phyloP scores from a whole-genome alignment of 768 basidiomycete genomes.

The Multifurca ochricompacta region DNA sequence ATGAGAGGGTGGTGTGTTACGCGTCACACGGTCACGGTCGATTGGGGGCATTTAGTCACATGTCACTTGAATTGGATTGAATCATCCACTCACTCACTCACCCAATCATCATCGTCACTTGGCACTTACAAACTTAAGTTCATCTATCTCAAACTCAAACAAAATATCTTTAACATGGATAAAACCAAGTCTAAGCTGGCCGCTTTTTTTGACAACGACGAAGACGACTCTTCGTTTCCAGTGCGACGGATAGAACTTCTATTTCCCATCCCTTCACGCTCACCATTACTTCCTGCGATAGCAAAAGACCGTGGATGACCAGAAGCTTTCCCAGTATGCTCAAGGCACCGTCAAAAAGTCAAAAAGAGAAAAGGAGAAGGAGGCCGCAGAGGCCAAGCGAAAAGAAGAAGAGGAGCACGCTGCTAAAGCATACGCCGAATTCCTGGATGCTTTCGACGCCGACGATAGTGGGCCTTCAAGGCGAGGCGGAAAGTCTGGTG shows the following conservation, averaged over 20 bases:
- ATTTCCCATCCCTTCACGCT: constrained; percentile 42
- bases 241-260: constrained; percentile 81
- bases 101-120: too few relatives aligned
- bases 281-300: constrained; percentile 48
- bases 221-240: constrained; percentile 81
- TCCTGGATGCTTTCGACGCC: constrained; percentile 76
- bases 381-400: constrained; percentile 85
- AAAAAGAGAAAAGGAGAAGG: constrained; percentile 84
- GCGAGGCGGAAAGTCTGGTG: constrained; percentile 38
- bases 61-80: too few relatives aligned
- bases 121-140: too few relatives aligned
- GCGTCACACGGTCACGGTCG: too few relatives aligned
- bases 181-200: constrained; percentile 61
- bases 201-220: constrained; percentile 79
- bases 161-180: constrained; percentile 52
- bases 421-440: constrained; percentile 75
- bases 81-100: too few relatives aligned
- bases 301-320: constrained; percentile 81
- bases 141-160: too few relatives aligned
- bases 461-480: constrained; percentile 40
- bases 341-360: constrained; percentile 87
- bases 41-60: too few relatives aligned
- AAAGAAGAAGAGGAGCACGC: constrained; percentile 76
- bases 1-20: too few relatives aligned
- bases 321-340: constrained; percentile 78